A percentile compares a stretch with the other conserved stretches of the same genome.
Conservation (phyloP, 2,329 filamentous ascomycete species). For the Curvularia lunata region DNA sequence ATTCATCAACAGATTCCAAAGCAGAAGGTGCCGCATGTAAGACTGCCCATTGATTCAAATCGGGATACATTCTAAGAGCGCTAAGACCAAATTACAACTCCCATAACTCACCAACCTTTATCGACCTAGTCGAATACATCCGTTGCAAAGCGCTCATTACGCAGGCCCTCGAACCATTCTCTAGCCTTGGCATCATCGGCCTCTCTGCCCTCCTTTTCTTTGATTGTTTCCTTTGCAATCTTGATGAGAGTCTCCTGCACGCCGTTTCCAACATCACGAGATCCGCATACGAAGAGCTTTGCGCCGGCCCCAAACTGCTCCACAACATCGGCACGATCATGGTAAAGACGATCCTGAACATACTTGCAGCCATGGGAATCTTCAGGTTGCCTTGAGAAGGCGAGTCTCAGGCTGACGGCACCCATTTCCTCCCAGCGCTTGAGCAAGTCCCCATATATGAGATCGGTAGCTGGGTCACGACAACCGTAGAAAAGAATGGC, state of each 20-base stretch:
- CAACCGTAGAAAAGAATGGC: slow-evolving; percentile 72
- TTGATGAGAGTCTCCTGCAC: slow-evolving; percentile 52
- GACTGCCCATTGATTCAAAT: no score
- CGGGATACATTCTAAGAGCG: no score
- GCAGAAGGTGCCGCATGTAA: no score
- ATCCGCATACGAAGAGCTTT: slow-evolving; percentile 70
- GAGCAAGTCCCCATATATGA: slow-evolving; percentile 66
- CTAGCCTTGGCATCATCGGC: slow-evolving; percentile 52
- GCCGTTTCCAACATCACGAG: slow-evolving; percentile 54
- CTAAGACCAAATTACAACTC: no score
- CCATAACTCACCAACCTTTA: no score
- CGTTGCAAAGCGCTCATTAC: slow-evolving; percentile 48
- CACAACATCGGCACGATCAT: slow-evolving; percentile 55
- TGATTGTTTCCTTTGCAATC: slow-evolving; percentile 53
- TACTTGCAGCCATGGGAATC: slow-evolving; percentile 58
- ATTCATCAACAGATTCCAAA: no score
- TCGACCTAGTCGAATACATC: no score
- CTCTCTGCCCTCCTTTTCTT: slow-evolving; percentile 45
- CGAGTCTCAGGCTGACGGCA: slow-evolving; percentile 66
- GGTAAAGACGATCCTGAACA: slow-evolving; percentile 60
- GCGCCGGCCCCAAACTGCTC: slow-evolving; percentile 58
- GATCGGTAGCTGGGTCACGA: slow-evolving; percentile 61
- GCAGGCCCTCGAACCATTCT: slow-evolving; percentile 54
- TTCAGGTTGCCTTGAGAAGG: slow-evolving; percentile 60
- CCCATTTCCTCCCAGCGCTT: slow-evolving; percentile 65